Percentiles rank a stretch among this genome's conserved stretches.
Evolutionary conservation across 768 basidiomycete genomes (phyloP).

Genomic region (Boletus pseudopeckii): DNA sequence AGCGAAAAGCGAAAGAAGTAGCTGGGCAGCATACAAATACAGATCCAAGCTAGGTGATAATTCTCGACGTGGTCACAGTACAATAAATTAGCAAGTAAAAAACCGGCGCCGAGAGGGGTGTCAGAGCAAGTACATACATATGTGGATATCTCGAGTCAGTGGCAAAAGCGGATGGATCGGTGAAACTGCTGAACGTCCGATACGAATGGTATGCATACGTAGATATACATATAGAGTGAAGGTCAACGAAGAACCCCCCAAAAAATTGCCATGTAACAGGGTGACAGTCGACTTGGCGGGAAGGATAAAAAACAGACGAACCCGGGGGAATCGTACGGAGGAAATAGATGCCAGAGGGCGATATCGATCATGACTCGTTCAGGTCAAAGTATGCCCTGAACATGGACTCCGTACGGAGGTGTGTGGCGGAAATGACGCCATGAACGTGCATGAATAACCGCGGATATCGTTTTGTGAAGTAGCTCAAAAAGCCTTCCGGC

Average conservation of each 20-base stretch:
- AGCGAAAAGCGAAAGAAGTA: not conserved
- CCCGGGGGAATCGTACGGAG: not conserved
- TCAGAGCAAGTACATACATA: not conserved
- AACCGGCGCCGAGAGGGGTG: not conserved
- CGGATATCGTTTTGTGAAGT: conserved; percentile 94
- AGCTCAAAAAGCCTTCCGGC: conserved; percentile 88
- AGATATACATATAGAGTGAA: not conserved
- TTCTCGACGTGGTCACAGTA: not conserved
- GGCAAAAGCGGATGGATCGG: not conserved
- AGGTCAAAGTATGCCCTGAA: conserved; percentile 88
- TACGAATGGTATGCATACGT: conserved; percentile 14
- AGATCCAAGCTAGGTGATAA: conserved; percentile 7
- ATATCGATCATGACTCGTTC: conserved; percentile 38
- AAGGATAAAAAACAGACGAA: not conserved
- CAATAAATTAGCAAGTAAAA: conserved; percentile 22
- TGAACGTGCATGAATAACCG: conserved; percentile 90
- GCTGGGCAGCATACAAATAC: conserved; percentile 17
- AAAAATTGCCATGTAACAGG: not conserved
- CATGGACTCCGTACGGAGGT: conserved; percentile 81
- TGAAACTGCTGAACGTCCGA: conserved; percentile 3
- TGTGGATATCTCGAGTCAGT: conserved; percentile 2
- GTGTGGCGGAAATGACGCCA: conserved; percentile 67
- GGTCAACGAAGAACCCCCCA: not conserved
- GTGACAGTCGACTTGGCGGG: not conserved
- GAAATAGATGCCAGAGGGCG: not conserved